Conservation (phyloP, 1,284 basidiomycete species). For the Ceratobasidium sp. region DNA sequence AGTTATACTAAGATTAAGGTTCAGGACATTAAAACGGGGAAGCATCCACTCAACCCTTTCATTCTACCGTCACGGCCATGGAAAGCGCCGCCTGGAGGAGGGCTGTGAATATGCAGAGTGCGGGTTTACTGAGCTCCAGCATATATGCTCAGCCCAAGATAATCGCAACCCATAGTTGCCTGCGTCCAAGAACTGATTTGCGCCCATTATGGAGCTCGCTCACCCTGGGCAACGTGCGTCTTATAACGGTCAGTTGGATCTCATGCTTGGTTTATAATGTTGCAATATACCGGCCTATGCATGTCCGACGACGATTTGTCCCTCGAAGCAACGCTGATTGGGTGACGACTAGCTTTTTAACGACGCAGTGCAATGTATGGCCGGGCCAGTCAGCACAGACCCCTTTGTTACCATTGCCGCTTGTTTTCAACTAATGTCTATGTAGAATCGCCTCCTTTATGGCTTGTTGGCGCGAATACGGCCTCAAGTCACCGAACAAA, state of each 20-base stretch:
- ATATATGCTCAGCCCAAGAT: slow-evolving; percentile 4
- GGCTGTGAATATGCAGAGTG: not conserved
- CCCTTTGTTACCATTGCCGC: slow-evolving; percentile 31
- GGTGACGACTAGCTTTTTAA: slow-evolving; percentile 39
- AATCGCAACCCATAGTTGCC: slow-evolving; percentile 30
- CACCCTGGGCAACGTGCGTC: slow-evolving; percentile 16
- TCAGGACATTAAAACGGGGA: no score
- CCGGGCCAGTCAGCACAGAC: slow-evolving; percentile 31
- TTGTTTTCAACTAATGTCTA: slow-evolving; percentile 4
- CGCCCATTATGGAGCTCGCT: slow-evolving; percentile 13
- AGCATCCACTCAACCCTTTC: no score
- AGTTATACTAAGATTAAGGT: no score
- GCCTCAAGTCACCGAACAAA: slow-evolving; percentile 22
- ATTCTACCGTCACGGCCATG: no score
- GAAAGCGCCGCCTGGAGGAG: not conserved
- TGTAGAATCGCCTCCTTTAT: slow-evolving; percentile 36
- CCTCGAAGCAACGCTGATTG: slow-evolving; percentile 34
- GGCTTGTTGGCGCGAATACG: slow-evolving; percentile 38
- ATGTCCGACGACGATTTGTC: slow-evolving; percentile 6
- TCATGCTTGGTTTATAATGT: slow-evolving; percentile 19
- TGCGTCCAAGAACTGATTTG: slow-evolving; percentile 29
- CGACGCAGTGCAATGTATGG: slow-evolving; percentile 14
- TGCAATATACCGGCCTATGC: slow-evolving; percentile 30
- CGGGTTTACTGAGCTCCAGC: not conserved
- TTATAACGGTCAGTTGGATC: slow-evolving; percentile 24